These are phyloP conservation scores for Populus nigra DNA, from an alignment of 345 rosid genomes.

Conservation along the genomic window DNA sequence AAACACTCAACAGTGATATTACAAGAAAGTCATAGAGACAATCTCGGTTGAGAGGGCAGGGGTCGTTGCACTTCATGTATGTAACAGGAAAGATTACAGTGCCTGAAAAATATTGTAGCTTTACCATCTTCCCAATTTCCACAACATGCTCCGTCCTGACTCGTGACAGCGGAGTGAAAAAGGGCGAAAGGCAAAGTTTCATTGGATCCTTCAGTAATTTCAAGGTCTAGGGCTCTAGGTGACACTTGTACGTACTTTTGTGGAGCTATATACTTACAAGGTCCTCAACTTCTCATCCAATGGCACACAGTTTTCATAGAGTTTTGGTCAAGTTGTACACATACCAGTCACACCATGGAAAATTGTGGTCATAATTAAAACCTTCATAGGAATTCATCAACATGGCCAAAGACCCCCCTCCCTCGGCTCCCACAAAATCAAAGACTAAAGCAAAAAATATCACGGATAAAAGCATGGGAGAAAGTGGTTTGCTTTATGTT, in stretches of 20 bases:
- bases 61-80: neutral
- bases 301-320: neutral
- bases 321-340: constrained; percentile 8
- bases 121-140: neutral
- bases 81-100: neutral
- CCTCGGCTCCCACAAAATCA: constrained; percentile 2
- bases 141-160: neutral
- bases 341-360: constrained; percentile 24
- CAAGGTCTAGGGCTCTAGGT: neutral
- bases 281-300: neutral
- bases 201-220: neutral
- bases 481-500: constrained; percentile 33
- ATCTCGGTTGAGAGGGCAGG: neutral
- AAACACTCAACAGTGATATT: neutral
- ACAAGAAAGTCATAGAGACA: neutral
- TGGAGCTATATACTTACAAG: neutral
- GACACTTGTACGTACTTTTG: neutral
- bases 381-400: neutral
- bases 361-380: constrained; percentile 19
- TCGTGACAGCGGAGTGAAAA: neutral
- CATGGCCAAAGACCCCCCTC: constrained; percentile 10
- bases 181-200: neutral
- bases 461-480: constrained; percentile 28
- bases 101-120: neutral
- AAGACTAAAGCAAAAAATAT: constrained; percentile 5